Evolutionary conservation across 2,329 filamentous ascomycete species (phyloP), one percentile per base, ranked within the genome.

Genomic region (Exophiala phaeomuriformis): DNA sequence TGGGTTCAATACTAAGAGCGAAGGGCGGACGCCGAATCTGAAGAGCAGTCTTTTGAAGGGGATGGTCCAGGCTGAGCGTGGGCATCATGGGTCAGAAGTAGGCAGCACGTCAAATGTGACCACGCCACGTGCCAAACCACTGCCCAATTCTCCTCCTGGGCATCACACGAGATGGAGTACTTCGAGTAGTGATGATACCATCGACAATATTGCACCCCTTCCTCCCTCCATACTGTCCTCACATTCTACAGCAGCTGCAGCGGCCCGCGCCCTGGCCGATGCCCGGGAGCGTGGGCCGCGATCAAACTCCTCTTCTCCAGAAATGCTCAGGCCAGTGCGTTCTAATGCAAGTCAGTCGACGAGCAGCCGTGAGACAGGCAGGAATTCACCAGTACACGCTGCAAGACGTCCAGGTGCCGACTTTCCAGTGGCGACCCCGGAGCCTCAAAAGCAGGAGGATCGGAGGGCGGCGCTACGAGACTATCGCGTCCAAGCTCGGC

Each of bases 101-200:
- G 77, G 79, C 55, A 78, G 72, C 63, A 74, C 74, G 10, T 81
- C 78, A 1, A 79, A 79, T 59, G 71, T 80, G 64, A 72, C 77
- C 10, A 81, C 78, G 12, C 78, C 78, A 30, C 70, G 80, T 49
- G 78, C 75, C 4, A 69, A 72, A 51, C 77, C 78, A 35, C 58
- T 73, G n/a, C 68, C 68, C 27, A 71, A 72, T 56, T 68, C 70
- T n/a, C 66, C 71, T 10, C 60, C 67, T 48, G 63, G 63, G 5
- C 67, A 62, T 12, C 63, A 61, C 49, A 64, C 60, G 31, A 66
- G 65, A 49, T 60, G 61, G 36, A 61, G 62, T 32, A 66, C 65
- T 64, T 12, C 64, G 64, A 40, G 61, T 63, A 31, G 69, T 19
- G 66, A 67, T 12, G 67, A 70, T 19, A 67, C 67, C 30, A 62